Percentiles rank a stretch among this genome's conserved stretches.
Conservation (phyloP, 345 rosid species). For the Mallotus nudiflorus region DNA sequence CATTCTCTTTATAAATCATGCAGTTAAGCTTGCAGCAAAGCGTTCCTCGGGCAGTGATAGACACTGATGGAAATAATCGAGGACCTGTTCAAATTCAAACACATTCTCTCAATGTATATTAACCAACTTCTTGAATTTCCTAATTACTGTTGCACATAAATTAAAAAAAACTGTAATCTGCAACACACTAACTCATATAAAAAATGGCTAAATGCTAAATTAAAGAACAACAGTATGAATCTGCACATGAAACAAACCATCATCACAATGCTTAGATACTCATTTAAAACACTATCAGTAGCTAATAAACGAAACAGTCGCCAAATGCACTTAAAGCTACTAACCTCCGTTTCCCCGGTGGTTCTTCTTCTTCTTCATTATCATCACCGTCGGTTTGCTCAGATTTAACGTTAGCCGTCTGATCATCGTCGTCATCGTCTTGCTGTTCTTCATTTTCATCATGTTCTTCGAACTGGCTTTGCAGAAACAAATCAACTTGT, state of each 20-base stretch:
- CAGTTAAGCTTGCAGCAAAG: slow-evolving; percentile 16
- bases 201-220: slow-evolving; percentile 10
- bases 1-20: background rate
- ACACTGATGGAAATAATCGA: slow-evolving; percentile 17
- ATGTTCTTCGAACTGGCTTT: slow-evolving; percentile 35
- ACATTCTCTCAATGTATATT: slow-evolving; percentile 29
- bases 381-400: slow-evolving; percentile 27
- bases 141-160: background rate
- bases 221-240: slow-evolving; percentile 24
- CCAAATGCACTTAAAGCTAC: background rate
- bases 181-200: background rate
- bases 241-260: background rate
- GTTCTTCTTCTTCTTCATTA: slow-evolving; percentile 14
- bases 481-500: slow-evolving; percentile 47
- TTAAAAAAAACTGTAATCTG: background rate
- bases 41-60: slow-evolving; percentile 30
- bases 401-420: slow-evolving; percentile 22
- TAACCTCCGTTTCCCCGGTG: slow-evolving; percentile 36
- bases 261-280: no score
- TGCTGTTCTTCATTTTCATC: slow-evolving; percentile 4
- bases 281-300: no score
- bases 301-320: no score
- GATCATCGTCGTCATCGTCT: slow-evolving; percentile 22
- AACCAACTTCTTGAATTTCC: slow-evolving; percentile 12
- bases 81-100: slow-evolving; percentile 39